Evolutionary conservation across 768 basidiomycete species (phyloP).

Genomic region (Daedaleopsis sinensis): DNA sequence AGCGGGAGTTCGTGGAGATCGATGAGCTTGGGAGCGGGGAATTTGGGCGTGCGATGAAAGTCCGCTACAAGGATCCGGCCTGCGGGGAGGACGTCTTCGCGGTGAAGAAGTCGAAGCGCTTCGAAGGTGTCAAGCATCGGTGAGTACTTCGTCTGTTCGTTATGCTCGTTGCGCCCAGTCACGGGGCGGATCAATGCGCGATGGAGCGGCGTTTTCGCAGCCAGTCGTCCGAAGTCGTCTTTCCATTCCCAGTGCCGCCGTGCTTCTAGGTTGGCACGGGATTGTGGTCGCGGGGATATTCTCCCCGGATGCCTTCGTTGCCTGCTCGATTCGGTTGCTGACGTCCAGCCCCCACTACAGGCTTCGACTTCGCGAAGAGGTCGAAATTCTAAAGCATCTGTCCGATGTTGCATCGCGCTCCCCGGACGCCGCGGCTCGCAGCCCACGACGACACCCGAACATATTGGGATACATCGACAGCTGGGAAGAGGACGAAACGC

Average conservation of each 20-base stretch:
- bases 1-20: constrained; percentile 77
- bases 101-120: constrained; percentile 92
- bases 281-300: neutral
- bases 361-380: constrained; percentile 90
- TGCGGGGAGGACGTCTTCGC: constrained; percentile 59
- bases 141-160: constrained; percentile 40
- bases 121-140: constrained; percentile 91
- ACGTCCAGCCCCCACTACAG: constrained; percentile 38
- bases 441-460: constrained; percentile 62
- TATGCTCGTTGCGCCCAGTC: neutral
- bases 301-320: constrained; percentile 3
- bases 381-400: constrained; percentile 86
- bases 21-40: constrained; percentile 89
- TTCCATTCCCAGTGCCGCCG: neutral
- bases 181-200: neutral
- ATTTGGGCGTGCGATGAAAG: constrained; percentile 92
- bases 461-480: constrained; percentile 89
- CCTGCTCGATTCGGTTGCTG: neutral
- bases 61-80: constrained; percentile 54
- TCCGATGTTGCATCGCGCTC: constrained; percentile 34
- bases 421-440: constrained; percentile 31
- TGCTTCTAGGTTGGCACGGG: neutral
- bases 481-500: constrained; percentile 89
- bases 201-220: neutral
- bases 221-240: neutral